Conservation (phyloP, 345 rosid species). For the Toxicodendron radicans region DNA sequence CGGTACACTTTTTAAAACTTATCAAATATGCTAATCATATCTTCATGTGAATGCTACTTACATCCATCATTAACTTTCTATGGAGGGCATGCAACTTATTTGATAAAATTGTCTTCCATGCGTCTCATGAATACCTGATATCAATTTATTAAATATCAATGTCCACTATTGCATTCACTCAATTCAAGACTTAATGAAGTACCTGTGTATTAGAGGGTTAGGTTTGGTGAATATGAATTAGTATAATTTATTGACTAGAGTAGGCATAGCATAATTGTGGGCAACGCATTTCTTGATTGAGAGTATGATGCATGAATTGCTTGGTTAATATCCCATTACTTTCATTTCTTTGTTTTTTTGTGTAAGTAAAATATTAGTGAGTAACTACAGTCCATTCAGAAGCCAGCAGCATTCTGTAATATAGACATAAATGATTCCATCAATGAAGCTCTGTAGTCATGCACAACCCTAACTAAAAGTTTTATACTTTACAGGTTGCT, state of each 20-base stretch:
- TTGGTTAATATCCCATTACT: not conserved
- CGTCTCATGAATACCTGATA: not conserved
- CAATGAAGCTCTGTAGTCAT: not conserved
- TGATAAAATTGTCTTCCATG: not conserved
- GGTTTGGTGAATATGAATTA: slow-evolving; percentile 10
- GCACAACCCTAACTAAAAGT: not conserved
- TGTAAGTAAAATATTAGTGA: not conserved
- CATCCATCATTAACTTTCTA: not conserved
- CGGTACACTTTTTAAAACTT: slow-evolving; percentile 42
- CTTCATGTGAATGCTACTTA: not conserved
- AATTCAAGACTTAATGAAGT: not conserved
- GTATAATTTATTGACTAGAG: not conserved
- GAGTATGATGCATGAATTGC: not conserved
- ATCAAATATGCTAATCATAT: not conserved
- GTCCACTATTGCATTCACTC: not conserved
- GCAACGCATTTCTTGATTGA: slow-evolving; percentile 3
- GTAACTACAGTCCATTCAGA: too few relatives aligned
- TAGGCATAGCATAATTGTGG: not conserved
- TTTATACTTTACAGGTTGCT: slow-evolving; percentile 58
- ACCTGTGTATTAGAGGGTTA: not conserved
- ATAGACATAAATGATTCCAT: not conserved
- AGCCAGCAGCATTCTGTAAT: not conserved
- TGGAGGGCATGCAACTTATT: not conserved
- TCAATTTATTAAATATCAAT: not conserved
- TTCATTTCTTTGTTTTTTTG: not conserved